A percentile compares a stretch with the other conserved stretches of the same genome.
Conservation (phyloP, 345 rosid species). For the Arabidopsis thaliana region DNA sequence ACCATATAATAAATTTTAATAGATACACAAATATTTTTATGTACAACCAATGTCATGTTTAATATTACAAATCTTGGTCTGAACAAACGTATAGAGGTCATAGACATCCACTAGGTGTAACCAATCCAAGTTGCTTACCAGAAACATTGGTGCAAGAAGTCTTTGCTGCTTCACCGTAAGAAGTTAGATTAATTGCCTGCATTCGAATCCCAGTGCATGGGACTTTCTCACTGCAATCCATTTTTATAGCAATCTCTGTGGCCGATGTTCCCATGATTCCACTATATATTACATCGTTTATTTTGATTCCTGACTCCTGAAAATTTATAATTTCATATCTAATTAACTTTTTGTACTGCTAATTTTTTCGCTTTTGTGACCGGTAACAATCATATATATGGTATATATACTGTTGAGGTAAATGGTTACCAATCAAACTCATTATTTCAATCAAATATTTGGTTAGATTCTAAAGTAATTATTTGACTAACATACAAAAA, state of each 20-base stretch:
- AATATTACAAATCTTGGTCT: slow-evolving; percentile 19
- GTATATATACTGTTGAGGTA: not conserved
- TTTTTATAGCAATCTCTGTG: slow-evolving; percentile 42
- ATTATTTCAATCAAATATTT: not conserved
- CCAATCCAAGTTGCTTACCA: slow-evolving; percentile 42
- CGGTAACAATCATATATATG: not conserved
- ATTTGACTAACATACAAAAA: not conserved
- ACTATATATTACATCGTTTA: slow-evolving; percentile 44
- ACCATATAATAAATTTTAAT: not conserved
- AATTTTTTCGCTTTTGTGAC: not conserved
- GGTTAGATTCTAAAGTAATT: not conserved
- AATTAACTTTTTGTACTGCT: not conserved
- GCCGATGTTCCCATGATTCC: slow-evolving; percentile 46
- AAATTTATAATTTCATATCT: not conserved
- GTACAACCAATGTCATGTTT: not conserved
- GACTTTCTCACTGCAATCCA: slow-evolving; percentile 42
- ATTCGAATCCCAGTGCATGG: slow-evolving; percentile 43
- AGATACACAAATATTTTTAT: not conserved
- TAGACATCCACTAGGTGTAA: slow-evolving; percentile 41
- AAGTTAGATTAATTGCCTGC: slow-evolving; percentile 42
- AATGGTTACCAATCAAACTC: not conserved
- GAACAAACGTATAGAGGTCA: slow-evolving; percentile 6
- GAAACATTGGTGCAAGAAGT: slow-evolving; percentile 39
- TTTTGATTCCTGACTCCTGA: slow-evolving; percentile 44
- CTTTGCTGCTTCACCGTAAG: slow-evolving; percentile 23